Conservation (phyloP, 2,329 filamentous ascomycete species). For the Endoconidiophora laricicola region DNA sequence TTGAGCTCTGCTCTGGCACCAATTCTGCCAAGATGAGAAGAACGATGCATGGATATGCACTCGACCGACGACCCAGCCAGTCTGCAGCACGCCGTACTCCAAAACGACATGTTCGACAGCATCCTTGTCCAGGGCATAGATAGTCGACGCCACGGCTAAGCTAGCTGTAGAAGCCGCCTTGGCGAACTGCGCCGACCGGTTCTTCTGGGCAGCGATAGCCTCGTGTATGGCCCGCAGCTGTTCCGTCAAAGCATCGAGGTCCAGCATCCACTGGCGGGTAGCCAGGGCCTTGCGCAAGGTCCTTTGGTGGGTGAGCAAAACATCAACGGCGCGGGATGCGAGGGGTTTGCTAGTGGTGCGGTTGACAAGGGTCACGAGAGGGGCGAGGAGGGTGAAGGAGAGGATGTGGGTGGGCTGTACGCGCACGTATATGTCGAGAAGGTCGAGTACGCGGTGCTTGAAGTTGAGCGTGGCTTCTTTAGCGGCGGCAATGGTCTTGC, state of each 20-base stretch:
- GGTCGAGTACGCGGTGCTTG: constrained; percentile 82
- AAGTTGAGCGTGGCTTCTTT: constrained; percentile 84
- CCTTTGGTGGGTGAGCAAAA: constrained; percentile 57
- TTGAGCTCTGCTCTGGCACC: constrained; percentile 38
- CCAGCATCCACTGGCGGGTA: constrained; percentile 23
- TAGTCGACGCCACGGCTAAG: constrained; percentile 45
- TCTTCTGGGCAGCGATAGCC: constrained; percentile 43
- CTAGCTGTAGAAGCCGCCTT: constrained; percentile 59
- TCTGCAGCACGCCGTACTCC: constrained; percentile 47
- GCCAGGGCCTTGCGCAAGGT: constrained; percentile 39
- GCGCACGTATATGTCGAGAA: constrained; percentile 71
- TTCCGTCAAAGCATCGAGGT: constrained; percentile 16
- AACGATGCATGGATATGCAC: constrained; percentile 46
- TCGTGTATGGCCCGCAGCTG: constrained; percentile 48
- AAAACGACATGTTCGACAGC: constrained; percentile 38
- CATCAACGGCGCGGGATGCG: constrained; percentile 52
- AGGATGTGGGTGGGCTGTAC: constrained; percentile 54
- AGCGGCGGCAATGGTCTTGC: constrained; percentile 73
- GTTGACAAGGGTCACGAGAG: constrained; percentile 59
- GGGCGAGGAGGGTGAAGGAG: constrained; percentile 53
- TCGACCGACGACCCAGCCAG: constrained; percentile 38
- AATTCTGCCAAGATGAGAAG: constrained; percentile 59
- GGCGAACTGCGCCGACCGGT: constrained; percentile 52
- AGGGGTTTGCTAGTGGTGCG: constrained; percentile 64
- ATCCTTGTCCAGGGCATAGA: constrained; percentile 38